A percentile compares a stretch with the other conserved stretches of the same genome.
Evolutionary conservation across 2,329 filamentous ascomycete species (phyloP).

Genomic region (Paraphoma sp.): DNA sequence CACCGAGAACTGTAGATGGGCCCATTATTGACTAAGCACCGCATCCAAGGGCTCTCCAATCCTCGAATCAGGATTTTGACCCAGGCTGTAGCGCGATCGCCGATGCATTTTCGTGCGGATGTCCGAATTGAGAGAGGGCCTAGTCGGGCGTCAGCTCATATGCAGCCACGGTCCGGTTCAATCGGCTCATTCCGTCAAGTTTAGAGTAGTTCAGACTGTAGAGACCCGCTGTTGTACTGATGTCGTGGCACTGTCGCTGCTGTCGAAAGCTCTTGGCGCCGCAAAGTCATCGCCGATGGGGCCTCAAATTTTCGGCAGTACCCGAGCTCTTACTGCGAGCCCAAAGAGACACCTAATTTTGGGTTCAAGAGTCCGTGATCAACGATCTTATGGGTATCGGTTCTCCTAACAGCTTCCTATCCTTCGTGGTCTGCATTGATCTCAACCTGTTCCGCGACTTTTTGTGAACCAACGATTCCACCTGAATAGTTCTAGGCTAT

Average conservation of each 20-base stretch:
- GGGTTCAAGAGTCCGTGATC: too few relatives aligned
- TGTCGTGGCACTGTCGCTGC: background rate
- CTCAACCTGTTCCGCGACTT: too few relatives aligned
- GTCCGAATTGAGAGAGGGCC: background rate
- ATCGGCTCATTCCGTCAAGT: background rate
- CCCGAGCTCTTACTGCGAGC: background rate
- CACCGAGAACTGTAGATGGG: background rate
- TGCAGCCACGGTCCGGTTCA: background rate
- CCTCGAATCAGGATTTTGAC: constrained; percentile 13
- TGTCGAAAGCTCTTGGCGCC: background rate
- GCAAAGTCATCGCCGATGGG: constrained; percentile 1
- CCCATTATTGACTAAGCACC: constrained; percentile 12
- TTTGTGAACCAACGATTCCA: too few relatives aligned
- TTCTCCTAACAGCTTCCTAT: too few relatives aligned
- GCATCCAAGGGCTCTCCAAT: constrained; percentile 8
- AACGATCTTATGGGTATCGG: too few relatives aligned
- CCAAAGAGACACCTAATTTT: too few relatives aligned
- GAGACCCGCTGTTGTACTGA: background rate
- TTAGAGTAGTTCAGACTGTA: too few relatives aligned
- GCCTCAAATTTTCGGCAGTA: background rate
- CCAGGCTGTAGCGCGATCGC: constrained; percentile 17
- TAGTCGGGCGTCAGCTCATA: background rate
- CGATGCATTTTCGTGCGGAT: constrained; percentile 9
- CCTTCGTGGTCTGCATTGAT: too few relatives aligned
- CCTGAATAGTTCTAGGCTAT: too few relatives aligned